Evolutionary conservation across 768 basidiomycete species (phyloP).

Genomic region (Leucosporidium creatinivorum): DNA sequence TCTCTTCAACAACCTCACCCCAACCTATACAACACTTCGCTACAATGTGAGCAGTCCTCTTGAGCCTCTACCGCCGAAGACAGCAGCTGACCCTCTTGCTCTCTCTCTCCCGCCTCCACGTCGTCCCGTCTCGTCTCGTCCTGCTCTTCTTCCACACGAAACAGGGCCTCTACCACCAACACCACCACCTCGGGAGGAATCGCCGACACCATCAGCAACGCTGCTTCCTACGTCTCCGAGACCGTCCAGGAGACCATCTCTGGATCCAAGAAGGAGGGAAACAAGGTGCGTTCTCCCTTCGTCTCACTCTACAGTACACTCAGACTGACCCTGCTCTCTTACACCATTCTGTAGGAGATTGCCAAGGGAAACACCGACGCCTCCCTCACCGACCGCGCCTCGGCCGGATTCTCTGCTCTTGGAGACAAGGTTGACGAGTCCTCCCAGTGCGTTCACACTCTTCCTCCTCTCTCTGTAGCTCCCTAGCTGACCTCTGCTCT

Average conservation of each 20-base stretch:
- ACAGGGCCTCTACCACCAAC: constrained; percentile 18
- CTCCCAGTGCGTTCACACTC: background rate
- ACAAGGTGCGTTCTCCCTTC: constrained; percentile 2
- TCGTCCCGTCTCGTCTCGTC: no score
- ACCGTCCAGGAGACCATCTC: constrained; percentile 21
- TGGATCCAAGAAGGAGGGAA: constrained; percentile 17
- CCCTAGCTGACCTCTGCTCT: no score
- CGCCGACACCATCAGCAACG: constrained; percentile 14
- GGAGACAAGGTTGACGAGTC: constrained; percentile 25
- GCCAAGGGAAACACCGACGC: constrained; percentile 32
- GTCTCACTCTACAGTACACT: no score
- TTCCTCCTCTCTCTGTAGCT: background rate
- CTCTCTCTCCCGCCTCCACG: no score
- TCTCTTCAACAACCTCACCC: no score
- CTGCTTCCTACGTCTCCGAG: constrained; percentile 23
- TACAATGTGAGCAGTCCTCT: no score
- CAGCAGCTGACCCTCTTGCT: no score
- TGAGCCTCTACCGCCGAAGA: no score
- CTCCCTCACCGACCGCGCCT: constrained; percentile 17
- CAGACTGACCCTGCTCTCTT: background rate
- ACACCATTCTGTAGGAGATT: constrained; percentile 14
- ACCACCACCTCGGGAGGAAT: constrained; percentile 2
- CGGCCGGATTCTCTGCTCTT: constrained; percentile 24
- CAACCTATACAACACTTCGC: no score
- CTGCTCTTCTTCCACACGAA: no score